Base-by-base conservation (phyloP, 2,329 filamentous ascomycete genomes). In the Pseudogymnoascus verrucosus region DNA sequence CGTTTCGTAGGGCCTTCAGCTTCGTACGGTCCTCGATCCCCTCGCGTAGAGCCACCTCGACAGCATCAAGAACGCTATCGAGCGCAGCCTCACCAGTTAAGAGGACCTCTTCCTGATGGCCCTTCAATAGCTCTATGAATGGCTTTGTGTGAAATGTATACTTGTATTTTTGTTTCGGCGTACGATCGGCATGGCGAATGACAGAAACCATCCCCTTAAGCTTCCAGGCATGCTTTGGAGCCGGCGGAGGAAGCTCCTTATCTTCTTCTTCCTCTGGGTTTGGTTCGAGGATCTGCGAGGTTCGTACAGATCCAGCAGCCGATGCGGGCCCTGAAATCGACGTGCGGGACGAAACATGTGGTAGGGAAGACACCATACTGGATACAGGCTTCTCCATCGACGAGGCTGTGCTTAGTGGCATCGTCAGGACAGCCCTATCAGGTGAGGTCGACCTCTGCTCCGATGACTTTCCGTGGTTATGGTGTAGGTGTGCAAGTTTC, bases 81-180 rank as follows among this genome's bases (percentile, higher is more conserved):
- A 99, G 78, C 0, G 95, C 95, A 40, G 91, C 88, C 73, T 96
- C 92, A 7, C 93, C 93, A 68, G 96, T 95, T 21, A 99, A 83
- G 1, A 99, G 82, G 1, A 99, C 95, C 74, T 99, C 95, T 75
- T 98, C 93, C 71, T 96, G 91, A 71, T 99, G 93, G 0, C 95
- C 95, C 73, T 93, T 96, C 44, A 99, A 84, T 3, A 99, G 81
- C 67, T 96, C 90, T 67, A 99, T 93, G 72, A 99, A 99, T 0
- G 95, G 95, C 67, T 93, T 91, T 0, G 92, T 96, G 73, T 99
- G 95, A 71, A 99, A 98, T 0, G 95, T 99, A 71, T 98, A 99
- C 74, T 99, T 99, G 81, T 97, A 97, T 74, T 99, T 99, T 72
- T 99, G 95, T 77, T 99, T 99, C 2, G 95, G 95, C 1, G 95